phyloP scores from a whole-genome alignment of 148 eudicot genomes.

The Amaranthus hypochondriacus region DNA sequence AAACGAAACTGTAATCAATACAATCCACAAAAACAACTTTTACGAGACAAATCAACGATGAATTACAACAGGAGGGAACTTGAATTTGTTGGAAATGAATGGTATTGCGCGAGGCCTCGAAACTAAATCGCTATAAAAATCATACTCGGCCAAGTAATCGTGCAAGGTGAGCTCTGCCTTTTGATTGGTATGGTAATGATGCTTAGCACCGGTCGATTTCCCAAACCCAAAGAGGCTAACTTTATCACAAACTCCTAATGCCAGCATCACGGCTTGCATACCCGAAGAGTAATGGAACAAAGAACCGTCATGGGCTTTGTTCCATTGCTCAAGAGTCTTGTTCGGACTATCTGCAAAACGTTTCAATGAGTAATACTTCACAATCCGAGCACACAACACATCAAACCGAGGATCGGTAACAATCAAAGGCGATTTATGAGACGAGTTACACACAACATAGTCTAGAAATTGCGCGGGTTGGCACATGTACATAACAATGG shows the following conservation, averaged over 20 bases:
- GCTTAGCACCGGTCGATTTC: slow-evolving; percentile 56
- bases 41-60: slow-evolving; percentile 41
- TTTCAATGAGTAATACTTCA: slow-evolving; percentile 84
- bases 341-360: slow-evolving; percentile 43
- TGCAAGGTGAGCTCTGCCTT: slow-evolving; percentile 71
- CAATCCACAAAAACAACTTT: slow-evolving; percentile 9
- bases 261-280: slow-evolving; percentile 85
- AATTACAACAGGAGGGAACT: slow-evolving; percentile 67
- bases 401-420: slow-evolving; percentile 70
- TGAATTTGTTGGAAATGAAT: slow-evolving; percentile 53
- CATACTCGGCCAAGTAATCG: slow-evolving; percentile 85
- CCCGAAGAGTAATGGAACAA: slow-evolving; percentile 92
- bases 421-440: slow-evolving; percentile 60
- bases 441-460: slow-evolving; percentile 59
- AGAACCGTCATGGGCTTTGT: slow-evolving; percentile 56
- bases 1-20: slow-evolving; percentile 4
- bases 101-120: slow-evolving; percentile 55
- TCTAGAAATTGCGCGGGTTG: slow-evolving; percentile 85
- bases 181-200: slow-evolving; percentile 88
- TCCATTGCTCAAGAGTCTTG: slow-evolving; percentile 55
- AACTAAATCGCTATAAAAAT: slow-evolving; percentile 65
- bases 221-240: slow-evolving; percentile 85
- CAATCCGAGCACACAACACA: slow-evolving; percentile 57
- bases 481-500: slow-evolving; percentile 77
- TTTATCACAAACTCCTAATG: slow-evolving; percentile 70